Base-by-base conservation (phyloP, 176 grass and related monocot species). In the Metroxylon sagu region DNA sequence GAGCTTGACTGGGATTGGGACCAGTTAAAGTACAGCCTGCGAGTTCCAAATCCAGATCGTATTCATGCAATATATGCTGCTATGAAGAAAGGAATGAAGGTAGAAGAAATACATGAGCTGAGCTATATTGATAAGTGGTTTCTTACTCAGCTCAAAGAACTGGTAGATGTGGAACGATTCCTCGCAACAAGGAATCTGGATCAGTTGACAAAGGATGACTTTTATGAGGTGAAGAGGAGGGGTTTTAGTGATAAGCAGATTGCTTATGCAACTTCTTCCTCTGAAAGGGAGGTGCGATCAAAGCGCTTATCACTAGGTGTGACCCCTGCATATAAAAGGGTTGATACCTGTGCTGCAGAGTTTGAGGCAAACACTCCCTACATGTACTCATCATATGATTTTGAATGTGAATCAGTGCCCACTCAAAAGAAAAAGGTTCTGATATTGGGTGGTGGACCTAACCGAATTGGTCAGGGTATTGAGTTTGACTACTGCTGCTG, bases 401-500 rank as follows among this genome's bases (percentile, higher is more conserved):
- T 82, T 60, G 94, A 98, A 83, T 98, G 94, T 1, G 94, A 98
- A 60, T 92, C 87, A 35, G 76, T 64, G 60, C 84, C 94, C 57
- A 93, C 94, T 15, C 72, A 67, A 66, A 85, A 69, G 67, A 98
- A 93, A 77, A 98, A 98, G 67, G 94, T 98, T 56, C 57, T 98
- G 64, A 98, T 98, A 80, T 77, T 98, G 79, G 94, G 94, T 75
- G 94, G 94, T 74, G 94, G 94, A 6, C 88, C 94, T 54, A 98
- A 98, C 67, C 82, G 94, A 23, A 98, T 98, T 48, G 94, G 94
- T 52, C 94, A 98, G 72, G 88, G 88, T 50, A 98, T 98, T 16
- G 93, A 98, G 60, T 98, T 98, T 71, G 94, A 98, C 70, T 98
- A 98, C 61, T 98, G 94, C 67, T 98, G 94, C 71, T 98, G 94